phyloP scores from a whole-genome alignment of 805 yeast species.

The Lachancea lanzarotensis region DNA sequence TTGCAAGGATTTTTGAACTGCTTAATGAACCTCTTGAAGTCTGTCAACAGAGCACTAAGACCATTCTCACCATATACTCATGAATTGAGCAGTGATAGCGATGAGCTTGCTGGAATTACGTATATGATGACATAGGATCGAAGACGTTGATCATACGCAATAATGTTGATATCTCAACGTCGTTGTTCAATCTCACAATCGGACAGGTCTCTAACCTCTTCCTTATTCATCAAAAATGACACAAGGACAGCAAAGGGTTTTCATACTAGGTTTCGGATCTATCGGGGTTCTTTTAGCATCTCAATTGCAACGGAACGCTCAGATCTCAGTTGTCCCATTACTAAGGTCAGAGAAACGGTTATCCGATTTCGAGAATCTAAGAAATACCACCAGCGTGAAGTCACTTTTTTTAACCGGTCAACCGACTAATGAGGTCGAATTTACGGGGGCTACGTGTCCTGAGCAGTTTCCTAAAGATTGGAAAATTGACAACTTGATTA shows the following conservation, averaged over 20 bases:
- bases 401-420: slow-evolving; percentile 16
- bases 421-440: slow-evolving; percentile 9
- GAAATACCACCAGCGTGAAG: slow-evolving; percentile 22
- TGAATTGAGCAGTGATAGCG: too few species aligned
- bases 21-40: too few species aligned
- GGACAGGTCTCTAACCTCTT: too few species aligned
- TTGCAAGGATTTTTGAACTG: too few species aligned
- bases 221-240: slow-evolving; percentile 14
- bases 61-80: too few species aligned
- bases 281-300: slow-evolving; percentile 31
- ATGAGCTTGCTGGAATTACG: too few species aligned
- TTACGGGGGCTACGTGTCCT: slow-evolving; percentile 15
- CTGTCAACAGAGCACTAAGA: too few species aligned
- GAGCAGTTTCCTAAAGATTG: slow-evolving; percentile 18
- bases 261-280: slow-evolving; percentile 32
- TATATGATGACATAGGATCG: too few species aligned
- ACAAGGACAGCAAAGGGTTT: slow-evolving; percentile 18
- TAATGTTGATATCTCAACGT: too few species aligned
- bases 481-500: slow-evolving; percentile 50
- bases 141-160: too few species aligned
- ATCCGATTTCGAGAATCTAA: slow-evolving; percentile 16
- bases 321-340: slow-evolving; percentile 25
- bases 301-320: slow-evolving; percentile 21
- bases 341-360: slow-evolving; percentile 26
- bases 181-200: too few species aligned